Base-by-base conservation (phyloP, 2,329 filamentous ascomycete genomes). In the Colletotrichum lini region DNA sequence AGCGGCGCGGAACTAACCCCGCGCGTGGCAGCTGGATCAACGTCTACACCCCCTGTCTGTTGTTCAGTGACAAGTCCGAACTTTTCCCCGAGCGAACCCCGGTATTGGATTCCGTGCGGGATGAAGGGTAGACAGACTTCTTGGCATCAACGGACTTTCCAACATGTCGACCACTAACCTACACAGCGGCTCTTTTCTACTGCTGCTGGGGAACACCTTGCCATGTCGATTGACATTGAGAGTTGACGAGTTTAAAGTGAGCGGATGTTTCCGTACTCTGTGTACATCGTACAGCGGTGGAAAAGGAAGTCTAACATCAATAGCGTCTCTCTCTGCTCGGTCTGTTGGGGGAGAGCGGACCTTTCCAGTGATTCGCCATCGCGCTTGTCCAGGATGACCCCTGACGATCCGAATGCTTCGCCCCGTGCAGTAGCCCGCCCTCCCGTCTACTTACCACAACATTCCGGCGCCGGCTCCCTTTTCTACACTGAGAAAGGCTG, bases 361-460 rank as follows among this genome's bases (percentile, higher is more conserved):
- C 52, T 38, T 23, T 8, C n/a, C 30, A 30, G 30, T 45, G 40
- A 54, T 66, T 70, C 62, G 53, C 26, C 15, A 58, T 58, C 30
- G 7, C 5, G 35, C 16, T 26, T 30, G 30, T 44, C 52, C 49
- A 49, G 63, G 49, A 49, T 70, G 18, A 26, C 64, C 64, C 67
- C 64, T 70, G 67, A 26, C 23, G 67, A 58, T 58, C 23, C 8
- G 42, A 40, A 26, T 44, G 15, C 50, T 10, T 52, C 21, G 30
- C 44, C 49, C 49, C 21, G 23, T 52, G 59, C 59, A 52, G 23
- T 44, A 42, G 30, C 35, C 35, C 40, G 35, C 21, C 38, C 13
- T 21, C 38, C 64, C 49, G 30, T 30, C 63, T 44, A 18, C 23
- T 49, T 47, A 54, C 21, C 49, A n/a, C 44, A 16, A 26, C 49